Conservation (phyloP, 2,329 filamentous ascomycete species). For the Corynespora cassiicola region DNA sequence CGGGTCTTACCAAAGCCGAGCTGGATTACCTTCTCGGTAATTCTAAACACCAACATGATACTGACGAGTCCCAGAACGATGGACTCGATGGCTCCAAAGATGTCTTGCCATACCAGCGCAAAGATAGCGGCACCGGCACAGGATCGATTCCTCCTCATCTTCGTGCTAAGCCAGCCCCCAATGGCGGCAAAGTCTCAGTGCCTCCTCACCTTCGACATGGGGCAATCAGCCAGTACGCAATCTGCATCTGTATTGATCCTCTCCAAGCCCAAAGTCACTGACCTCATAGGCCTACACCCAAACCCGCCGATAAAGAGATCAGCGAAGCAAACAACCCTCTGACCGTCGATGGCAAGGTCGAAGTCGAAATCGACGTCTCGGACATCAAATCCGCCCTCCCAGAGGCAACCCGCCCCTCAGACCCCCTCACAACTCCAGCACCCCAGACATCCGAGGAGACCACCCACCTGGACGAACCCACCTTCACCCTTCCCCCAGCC, state of each 20-base stretch:
- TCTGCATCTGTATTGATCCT: constrained; percentile 1
- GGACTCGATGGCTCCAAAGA: neutral
- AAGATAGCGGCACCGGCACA: too few species aligned
- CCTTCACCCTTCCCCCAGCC: neutral
- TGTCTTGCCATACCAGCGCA: too few species aligned
- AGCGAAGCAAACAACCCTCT: constrained; percentile 12
- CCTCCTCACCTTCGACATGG: constrained; percentile 24
- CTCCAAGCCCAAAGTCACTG: constrained; percentile 3
- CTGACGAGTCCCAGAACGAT: too few species aligned
- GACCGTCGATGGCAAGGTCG: constrained; percentile 27
- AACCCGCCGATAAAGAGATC: too few species aligned
- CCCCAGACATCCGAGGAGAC: too few species aligned
- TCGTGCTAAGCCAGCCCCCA: constrained; percentile 6
- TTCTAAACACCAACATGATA: too few species aligned
- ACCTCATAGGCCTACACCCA: too few species aligned
- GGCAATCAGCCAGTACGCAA: constrained; percentile 9
- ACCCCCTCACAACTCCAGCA: constrained; percentile 7
- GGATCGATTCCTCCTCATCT: constrained; percentile 13
- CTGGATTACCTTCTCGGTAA: too few species aligned
- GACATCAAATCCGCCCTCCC: constrained; percentile 6
- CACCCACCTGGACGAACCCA: too few species aligned
- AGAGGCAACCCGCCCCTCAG: constrained; percentile 17
- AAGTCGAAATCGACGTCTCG: constrained; percentile 23
- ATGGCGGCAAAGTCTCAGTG: constrained; percentile 11
- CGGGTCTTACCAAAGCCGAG: too few species aligned